Base-by-base conservation (phyloP, 1,139 yeast genomes). In the Yamadazyma atmosphaerica region DNA sequence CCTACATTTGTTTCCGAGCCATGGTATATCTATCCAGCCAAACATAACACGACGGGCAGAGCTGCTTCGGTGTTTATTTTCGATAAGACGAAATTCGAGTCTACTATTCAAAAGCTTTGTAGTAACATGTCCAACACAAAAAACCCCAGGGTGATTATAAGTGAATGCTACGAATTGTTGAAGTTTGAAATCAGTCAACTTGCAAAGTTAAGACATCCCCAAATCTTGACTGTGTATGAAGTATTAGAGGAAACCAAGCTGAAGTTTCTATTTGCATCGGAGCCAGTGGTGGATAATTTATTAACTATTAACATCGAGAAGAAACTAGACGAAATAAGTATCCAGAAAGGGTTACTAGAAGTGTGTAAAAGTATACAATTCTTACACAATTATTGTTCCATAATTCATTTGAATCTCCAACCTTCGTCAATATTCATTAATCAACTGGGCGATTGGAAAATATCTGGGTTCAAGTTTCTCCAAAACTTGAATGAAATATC, bases 381-480 rank as follows among this genome's bases (percentile, higher is more conserved):
- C 54, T 72, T 92, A 33, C 97, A 92, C 58, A 77, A 79, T 43
- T 77, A 80, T 42, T 86, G 95, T 19, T 75, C 81, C 14, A 77
- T 81, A 23, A 84, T 87, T 12, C 96, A 90, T 62, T 63, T 86
- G 49, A 87, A 89, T 49, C 51, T 94, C 23, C 83, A 83, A 47
- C 98, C 98, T 1, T 67, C 77, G 11, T 79, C 96, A 0, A 71
- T 92, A 1, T 77, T 83, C 43, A 74, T 92, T 18, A 90, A 86
- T 48, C 82, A 79, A 30, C 89, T 85, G 49, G 94, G 95, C 1
- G 98, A 92, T 61, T 94, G 98, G 98, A 92, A 90, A 60, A 60
- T 92, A 2, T 77, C 85, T 7, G 97, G 98, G 1, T 74, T 86
- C 46, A 77, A 77, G 35, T 84, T 84, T 50, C 59, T 86, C 19